Evolutionary conservation across 2,329 filamentous ascomycete genomes (phyloP).

Genomic region (Parastagonospora avenae): DNA sequence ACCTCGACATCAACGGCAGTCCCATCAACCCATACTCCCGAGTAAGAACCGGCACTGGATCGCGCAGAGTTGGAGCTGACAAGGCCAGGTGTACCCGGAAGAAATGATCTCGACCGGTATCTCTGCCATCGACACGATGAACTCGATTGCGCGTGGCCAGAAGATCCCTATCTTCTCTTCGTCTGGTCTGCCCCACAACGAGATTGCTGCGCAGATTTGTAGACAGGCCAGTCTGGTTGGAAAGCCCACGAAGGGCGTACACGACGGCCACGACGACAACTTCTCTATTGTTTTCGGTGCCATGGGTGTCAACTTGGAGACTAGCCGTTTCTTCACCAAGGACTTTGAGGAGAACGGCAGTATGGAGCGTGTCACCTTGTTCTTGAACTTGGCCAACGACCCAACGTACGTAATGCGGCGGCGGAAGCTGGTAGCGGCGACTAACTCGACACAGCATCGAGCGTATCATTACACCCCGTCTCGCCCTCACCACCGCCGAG

Average conservation of each 20-base stretch:
- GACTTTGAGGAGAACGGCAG: conserved; percentile 99
- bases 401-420: conserved; percentile 74
- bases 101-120: conserved; percentile 99
- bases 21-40: conserved; percentile 98
- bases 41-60: conserved; percentile 60
- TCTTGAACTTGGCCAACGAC: conserved; percentile 99
- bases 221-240: conserved; percentile 93
- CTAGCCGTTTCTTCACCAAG: conserved; percentile 94
- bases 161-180: conserved; percentile 99
- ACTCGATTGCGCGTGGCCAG: conserved; percentile 90
- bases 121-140: conserved; percentile 97
- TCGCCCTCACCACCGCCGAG: conserved; percentile 96
- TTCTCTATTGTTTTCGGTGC: conserved; percentile 99
- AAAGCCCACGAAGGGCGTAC: conserved; percentile 90
- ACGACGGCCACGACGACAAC: conserved; percentile 97
- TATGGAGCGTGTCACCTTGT: conserved; percentile 94
- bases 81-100: conserved; percentile 85
- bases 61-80: conserved; percentile 27
- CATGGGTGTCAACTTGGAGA: conserved; percentile 99
- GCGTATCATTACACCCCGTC: conserved; percentile 98
- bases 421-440: background rate
- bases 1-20: conserved; percentile 97
- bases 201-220: conserved; percentile 98
- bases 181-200: conserved; percentile 97
- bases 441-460: conserved; percentile 72